Evolutionary conservation across 2,329 filamentous ascomycete species (phyloP).

Genomic region (Penicillium expansum): DNA sequence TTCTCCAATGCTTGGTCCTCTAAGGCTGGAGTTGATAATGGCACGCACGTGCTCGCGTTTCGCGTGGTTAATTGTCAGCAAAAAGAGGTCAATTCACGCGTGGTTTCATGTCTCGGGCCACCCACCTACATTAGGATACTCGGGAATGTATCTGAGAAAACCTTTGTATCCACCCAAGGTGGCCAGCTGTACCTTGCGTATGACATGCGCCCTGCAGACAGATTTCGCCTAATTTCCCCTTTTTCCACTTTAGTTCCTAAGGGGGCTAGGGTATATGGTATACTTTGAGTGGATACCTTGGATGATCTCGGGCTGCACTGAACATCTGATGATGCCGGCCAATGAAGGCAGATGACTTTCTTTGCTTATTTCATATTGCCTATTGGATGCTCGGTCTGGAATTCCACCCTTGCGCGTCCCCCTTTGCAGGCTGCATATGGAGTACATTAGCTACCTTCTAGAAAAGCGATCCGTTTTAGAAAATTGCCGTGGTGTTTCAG

Average conservation of each 20-base stretch:
- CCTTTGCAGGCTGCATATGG: background rate
- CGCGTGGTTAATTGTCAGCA: background rate
- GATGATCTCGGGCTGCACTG: background rate
- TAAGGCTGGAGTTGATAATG: background rate
- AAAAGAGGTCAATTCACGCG: background rate
- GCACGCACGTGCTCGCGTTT: slow-evolving; percentile 5
- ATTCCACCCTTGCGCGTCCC: background rate
- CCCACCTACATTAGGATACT: background rate
- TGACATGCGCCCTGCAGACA: background rate
- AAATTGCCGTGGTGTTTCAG: background rate
- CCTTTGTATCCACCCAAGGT: background rate
- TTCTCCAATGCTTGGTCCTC: slow-evolving; percentile 6
- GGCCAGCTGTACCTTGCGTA: background rate
- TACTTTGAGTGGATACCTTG: background rate
- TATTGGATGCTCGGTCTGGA: background rate
- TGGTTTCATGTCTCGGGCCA: background rate
- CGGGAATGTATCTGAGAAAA: background rate
- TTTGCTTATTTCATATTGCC: background rate
- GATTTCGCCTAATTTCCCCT: background rate
- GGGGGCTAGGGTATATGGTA: too few species aligned
- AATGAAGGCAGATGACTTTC: background rate
- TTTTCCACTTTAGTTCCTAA: background rate
- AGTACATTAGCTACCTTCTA: background rate
- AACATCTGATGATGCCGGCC: background rate
- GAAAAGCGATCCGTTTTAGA: background rate